Base-by-base conservation (phyloP, 2,329 filamentous ascomycete species). In the Chrysoporthe deuterocubensis region DNA sequence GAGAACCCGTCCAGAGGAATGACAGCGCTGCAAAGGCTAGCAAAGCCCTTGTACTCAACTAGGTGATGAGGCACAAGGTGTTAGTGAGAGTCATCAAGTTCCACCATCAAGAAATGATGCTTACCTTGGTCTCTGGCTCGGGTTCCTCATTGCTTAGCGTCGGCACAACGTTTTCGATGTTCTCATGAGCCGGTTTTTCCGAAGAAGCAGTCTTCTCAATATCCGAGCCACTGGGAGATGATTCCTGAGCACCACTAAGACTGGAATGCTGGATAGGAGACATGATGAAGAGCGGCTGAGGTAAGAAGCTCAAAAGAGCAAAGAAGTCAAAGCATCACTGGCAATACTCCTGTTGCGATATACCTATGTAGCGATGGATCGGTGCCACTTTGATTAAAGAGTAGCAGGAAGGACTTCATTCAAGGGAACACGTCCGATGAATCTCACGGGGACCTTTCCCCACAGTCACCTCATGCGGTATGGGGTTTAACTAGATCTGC, bases 1-100 rank as follows among this genome's bases (percentile, higher is more conserved):
- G 86, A 64, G 81, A 85, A 44, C 85, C 86, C 61, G 85, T 86
- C 86, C 85, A 88, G 34, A 88, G 78, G 71, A 89, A 88, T 7
- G 84, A 84, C 85, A 69, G 62, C 1, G 69, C 67, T 11, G 65
- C 67, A 32, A 71, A 66, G 18, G 69, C 65, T 58, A 71, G 66
- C 26, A 69, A 42, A 21, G 59, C 62, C 42, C 65, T 64, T 5
- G 63, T 64, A 5, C 65, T 64, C 65, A 69, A 48, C 65, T 69
- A 43, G 7, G 1, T 37, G 21, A 32, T 42, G 37, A 16, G 42
- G 13, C 34, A 50, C 37, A 11, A 37, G 42, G 13, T 5, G 11
- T 60, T 1, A 13, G 21, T 54, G 4, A 34, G 8, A 54, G 6
- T 21, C 14, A 14, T 43, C 32, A 42, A 57, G 26, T 26, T 16